A percentile compares a stretch with the other conserved stretches of the same genome.
phyloP scores from a whole-genome alignment of 2,329 filamentous ascomycete genomes.

The Claviceps fusiformis region DNA sequence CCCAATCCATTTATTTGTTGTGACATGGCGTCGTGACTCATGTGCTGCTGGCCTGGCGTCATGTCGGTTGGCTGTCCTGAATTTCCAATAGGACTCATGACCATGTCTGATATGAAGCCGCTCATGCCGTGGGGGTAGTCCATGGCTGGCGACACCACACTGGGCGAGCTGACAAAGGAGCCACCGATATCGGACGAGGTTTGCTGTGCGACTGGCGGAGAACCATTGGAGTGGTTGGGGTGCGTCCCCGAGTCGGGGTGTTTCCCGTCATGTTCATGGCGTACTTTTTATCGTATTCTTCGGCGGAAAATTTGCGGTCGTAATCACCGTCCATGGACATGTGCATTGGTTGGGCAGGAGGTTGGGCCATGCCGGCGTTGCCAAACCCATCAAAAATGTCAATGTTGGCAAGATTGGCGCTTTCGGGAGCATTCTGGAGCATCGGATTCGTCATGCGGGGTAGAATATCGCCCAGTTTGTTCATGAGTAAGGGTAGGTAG shows the following conservation, averaged over 20 bases:
- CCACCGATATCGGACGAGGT: conserved; percentile 26
- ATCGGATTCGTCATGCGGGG: conserved; percentile 48
- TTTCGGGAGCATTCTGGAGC: conserved; percentile 45
- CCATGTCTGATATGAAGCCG: conserved; percentile 40
- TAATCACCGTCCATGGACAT: conserved; percentile 35
- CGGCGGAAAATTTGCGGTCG: conserved; percentile 30
- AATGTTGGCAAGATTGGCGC: conserved; percentile 35
- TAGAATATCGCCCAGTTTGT: conserved; percentile 61
- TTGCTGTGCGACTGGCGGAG: conserved; percentile 16
- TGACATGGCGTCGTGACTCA: conserved; percentile 14
- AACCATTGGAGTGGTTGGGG: conserved; percentile 17
- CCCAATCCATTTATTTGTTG: conserved; percentile 16
- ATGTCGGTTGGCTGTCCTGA: conserved; percentile 11
- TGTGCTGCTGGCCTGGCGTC: conserved; percentile 15
- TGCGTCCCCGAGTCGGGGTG: conserved; percentile 19
- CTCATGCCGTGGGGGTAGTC: conserved; percentile 33
- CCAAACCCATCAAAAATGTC: conserved; percentile 57
- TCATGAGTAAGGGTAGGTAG: conserved; percentile 63
- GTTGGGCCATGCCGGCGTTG: conserved; percentile 46
- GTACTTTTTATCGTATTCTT: conserved; percentile 29
- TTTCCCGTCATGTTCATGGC: conserved; percentile 20
- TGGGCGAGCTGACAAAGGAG: conserved; percentile 39
- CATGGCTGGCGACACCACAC: conserved; percentile 37
- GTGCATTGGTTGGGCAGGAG: conserved; percentile 24
- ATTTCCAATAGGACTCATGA: conserved; percentile 34